Evolutionary conservation across 768 basidiomycete genomes (phyloP).

Genomic region (Lactarius akahatsu): DNA sequence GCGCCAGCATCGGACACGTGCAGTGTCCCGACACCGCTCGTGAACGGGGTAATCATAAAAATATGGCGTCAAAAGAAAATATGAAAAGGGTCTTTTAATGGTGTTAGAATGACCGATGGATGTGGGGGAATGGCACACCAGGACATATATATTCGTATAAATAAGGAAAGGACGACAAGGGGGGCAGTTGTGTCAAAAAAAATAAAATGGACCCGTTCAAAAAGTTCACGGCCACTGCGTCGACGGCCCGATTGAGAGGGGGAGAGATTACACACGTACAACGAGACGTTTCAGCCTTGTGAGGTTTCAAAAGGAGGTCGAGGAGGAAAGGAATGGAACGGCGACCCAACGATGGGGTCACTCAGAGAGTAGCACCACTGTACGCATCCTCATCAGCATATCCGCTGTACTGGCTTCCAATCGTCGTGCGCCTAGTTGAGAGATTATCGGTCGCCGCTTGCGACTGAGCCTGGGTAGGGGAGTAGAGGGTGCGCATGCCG

Average conservation of each 20-base stretch:
- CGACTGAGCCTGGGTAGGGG: slow-evolving; percentile 29
- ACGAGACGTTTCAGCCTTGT: slow-evolving; percentile 1
- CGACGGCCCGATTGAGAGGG: not conserved
- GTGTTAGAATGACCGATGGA: not conserved
- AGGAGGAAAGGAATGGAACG: not conserved
- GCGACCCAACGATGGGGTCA: not conserved
- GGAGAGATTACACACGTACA: slow-evolving; percentile 17
- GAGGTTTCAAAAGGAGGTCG: no score
- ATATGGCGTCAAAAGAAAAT: slow-evolving; percentile 5
- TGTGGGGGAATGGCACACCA: not conserved
- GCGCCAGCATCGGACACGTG: not conserved
- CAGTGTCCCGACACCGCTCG: slow-evolving; percentile 22
- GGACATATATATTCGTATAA: slow-evolving; percentile 2
- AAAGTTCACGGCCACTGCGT: not conserved
- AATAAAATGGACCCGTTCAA: not conserved
- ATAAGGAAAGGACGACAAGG: slow-evolving; percentile 4
- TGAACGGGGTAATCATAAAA: slow-evolving; percentile 9
- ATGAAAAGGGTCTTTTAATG: slow-evolving; percentile 1
- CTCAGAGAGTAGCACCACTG: slow-evolving; percentile 29
- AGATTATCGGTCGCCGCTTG: slow-evolving; percentile 4
- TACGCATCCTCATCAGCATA: slow-evolving; percentile 33
- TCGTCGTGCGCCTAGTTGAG: slow-evolving; percentile 32
- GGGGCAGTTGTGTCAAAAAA: not conserved
- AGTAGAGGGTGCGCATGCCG: slow-evolving; percentile 39
- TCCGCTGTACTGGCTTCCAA: slow-evolving; percentile 34